Base-by-base conservation (phyloP, 164 flowering plant genomes). In the Berberis thunbergii region DNA sequence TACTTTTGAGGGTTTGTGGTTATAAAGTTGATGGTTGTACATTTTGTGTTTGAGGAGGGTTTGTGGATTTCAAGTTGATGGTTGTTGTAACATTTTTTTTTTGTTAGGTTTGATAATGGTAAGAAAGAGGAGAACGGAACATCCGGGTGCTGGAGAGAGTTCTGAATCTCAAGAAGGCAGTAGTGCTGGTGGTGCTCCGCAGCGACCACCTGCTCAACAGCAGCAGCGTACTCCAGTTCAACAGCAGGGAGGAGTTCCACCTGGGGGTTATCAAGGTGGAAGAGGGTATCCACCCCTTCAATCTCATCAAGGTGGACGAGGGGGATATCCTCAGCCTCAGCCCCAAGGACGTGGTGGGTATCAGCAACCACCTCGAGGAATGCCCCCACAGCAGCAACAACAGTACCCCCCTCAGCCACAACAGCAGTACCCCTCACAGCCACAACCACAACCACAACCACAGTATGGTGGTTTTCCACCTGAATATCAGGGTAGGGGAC, bases 61-160 rank as follows among this genome's bases (percentile, higher is more conserved):
- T 12, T 61, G n/a, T 13, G 62, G 3, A 26, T 38, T 39, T 4
- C 38, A 4, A 12, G 41, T 26, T 48, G 13, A 7, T 41, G 44
- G 1, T 46, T 61, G 46, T n/a, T n/a, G 38, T 61, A 11, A 11
- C 26, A 7, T 45, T 38, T 13, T 46, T 13, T n/a, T 6, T 43
- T n/a, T 49, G 12, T 44, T 11, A 5, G 12, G 43, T 1, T 44
- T 59, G 56, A 71, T 53, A 65, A 91, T 91, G 96, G 84, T 64
- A 59, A 75, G 86, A 72, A 89, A 87, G 85, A 84, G 64, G 72
- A 85, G 87, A 73, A 81, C 80, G 59, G 85, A 80, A 1, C 66
- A 12, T 57, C 75, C 83, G 48, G 69, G 81, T 6, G 43, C 74
- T 3, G 80, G 84, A 41, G 88, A 83, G 68, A 76, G 87, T 66